These are phyloP conservation scores for Colletotrichum cereale DNA, from an alignment of 2,329 filamentous ascomycete genomes.

Conservation along the genomic window DNA sequence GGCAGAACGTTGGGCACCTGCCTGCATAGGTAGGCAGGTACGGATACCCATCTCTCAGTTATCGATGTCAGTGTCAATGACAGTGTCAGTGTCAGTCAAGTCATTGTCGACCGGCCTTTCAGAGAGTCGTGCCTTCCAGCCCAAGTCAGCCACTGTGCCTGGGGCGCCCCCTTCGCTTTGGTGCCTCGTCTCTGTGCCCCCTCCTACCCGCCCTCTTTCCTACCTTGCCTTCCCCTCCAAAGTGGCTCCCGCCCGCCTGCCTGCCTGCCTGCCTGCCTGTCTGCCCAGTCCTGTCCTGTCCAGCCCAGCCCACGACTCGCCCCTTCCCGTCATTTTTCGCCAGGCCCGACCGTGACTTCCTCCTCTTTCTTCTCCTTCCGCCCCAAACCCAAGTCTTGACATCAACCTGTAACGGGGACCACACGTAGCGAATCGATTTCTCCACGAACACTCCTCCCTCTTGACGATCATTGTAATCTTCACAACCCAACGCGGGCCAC, in stretches of 20 bases:
- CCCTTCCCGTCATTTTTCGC: conserved; percentile 45
- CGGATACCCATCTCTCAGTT: no score
- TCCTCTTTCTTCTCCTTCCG: conserved; percentile 40
- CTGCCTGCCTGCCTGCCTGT: no score
- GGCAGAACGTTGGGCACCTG: not conserved
- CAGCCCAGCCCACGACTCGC: conserved; percentile 20
- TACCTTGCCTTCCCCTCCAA: conserved; percentile 13
- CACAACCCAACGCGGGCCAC: conserved; percentile 11
- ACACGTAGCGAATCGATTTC: conserved; percentile 34
- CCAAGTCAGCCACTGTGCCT: not conserved
- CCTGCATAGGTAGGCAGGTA: not conserved
- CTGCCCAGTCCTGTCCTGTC: not conserved
- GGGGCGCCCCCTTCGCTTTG: not conserved
- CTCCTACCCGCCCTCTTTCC: conserved; percentile 4
- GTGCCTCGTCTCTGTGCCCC: not conserved
- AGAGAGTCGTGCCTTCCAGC: not conserved
- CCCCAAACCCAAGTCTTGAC: conserved; percentile 42
- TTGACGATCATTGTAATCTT: conserved; percentile 20
- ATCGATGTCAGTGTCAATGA: not conserved
- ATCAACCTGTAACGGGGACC: conserved; percentile 37
- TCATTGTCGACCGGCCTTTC: not conserved
- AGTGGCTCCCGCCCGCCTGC: not conserved
- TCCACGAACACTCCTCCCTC: conserved; percentile 31
- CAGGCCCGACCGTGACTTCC: conserved; percentile 41
- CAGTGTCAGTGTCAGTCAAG: not conserved